Conservation (phyloP, 306 rosid species). For the apple (Malus domestica) region DNA sequence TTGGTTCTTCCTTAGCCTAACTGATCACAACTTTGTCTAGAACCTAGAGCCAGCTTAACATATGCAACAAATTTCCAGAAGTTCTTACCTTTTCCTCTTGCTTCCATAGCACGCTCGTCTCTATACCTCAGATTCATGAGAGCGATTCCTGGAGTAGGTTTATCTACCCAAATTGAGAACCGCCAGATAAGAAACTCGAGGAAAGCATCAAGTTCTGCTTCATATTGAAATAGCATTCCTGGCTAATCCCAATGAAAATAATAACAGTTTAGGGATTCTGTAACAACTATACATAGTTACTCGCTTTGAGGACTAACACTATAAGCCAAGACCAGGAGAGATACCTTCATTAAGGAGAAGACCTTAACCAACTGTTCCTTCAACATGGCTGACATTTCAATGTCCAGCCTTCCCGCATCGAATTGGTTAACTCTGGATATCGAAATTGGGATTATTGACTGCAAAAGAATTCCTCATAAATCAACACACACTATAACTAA, state of each 20-base stretch:
- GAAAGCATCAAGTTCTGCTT: conserved; percentile 90
- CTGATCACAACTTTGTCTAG: background rate
- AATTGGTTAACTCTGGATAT: conserved; percentile 95
- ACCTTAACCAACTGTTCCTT: conserved; percentile 95
- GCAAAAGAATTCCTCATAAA: conserved; percentile 4
- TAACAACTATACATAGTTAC: background rate
- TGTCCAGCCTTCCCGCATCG: conserved; percentile 86
- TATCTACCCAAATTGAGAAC: conserved; percentile 97
- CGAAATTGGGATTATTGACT: conserved; percentile 66
- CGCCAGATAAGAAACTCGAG: conserved; percentile 98
- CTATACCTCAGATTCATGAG: conserved; percentile 96
- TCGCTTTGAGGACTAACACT: background rate
- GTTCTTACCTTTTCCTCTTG: conserved; percentile 66
- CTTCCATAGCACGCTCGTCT: conserved; percentile 74
- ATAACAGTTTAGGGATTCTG: conserved; percentile 17
- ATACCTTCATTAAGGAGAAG: conserved; percentile 91
- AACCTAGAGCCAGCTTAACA: background rate
- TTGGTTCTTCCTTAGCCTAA: background rate
- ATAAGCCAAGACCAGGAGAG: conserved; percentile 6
- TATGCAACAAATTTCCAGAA: conserved; percentile 16
- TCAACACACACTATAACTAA: background rate
- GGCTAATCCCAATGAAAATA: conserved; percentile 73
- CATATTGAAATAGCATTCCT: conserved; percentile 99
- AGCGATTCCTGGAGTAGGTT: conserved; percentile 93
- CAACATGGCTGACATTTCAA: conserved; percentile 98